phyloP scores from a whole-genome alignment of 371 early-diverging fungal genomes.

The Rhizopus microsporus region DNA sequence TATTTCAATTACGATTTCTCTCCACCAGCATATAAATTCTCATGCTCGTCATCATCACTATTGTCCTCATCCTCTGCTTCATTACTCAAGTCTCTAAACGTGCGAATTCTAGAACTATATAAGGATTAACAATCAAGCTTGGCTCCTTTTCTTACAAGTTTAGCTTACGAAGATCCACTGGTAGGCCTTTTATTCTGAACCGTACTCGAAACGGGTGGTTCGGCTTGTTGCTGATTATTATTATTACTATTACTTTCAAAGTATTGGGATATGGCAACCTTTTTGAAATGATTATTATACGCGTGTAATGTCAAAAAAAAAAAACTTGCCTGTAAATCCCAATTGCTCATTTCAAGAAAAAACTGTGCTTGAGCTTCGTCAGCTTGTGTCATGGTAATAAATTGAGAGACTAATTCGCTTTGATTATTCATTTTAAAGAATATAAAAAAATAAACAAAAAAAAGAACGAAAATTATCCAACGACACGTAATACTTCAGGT shows the following conservation, averaged over 20 bases:
- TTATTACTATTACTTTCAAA: conserved; percentile 19
- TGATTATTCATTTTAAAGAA: conserved; percentile 49
- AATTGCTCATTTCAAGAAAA: conserved; percentile 72
- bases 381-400: conserved; percentile 59
- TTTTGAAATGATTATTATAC: not conserved
- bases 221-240: not conserved
- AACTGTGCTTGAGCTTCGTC: conserved; percentile 66
- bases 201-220: conserved; percentile 10
- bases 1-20: conserved; percentile 69
- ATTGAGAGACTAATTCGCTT: conserved; percentile 59
- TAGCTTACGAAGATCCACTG: conserved; percentile 12
- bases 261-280: conserved; percentile 32
- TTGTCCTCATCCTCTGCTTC: conserved; percentile 47
- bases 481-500: conserved; percentile 4
- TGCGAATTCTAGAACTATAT: conserved; percentile 57
- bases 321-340: conserved; percentile 68
- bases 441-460: conserved; percentile 7
- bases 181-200: conserved; percentile 13
- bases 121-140: too few species aligned
- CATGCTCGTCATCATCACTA: conserved; percentile 62
- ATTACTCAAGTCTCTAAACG: conserved; percentile 56
- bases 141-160: too few species aligned
- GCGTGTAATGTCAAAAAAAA: not conserved
- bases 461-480: not conserved
- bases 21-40: conserved; percentile 85